Evolutionary conservation across 768 basidiomycete genomes (phyloP).

Genomic region (Rhizopogon vinicolor): DNA sequence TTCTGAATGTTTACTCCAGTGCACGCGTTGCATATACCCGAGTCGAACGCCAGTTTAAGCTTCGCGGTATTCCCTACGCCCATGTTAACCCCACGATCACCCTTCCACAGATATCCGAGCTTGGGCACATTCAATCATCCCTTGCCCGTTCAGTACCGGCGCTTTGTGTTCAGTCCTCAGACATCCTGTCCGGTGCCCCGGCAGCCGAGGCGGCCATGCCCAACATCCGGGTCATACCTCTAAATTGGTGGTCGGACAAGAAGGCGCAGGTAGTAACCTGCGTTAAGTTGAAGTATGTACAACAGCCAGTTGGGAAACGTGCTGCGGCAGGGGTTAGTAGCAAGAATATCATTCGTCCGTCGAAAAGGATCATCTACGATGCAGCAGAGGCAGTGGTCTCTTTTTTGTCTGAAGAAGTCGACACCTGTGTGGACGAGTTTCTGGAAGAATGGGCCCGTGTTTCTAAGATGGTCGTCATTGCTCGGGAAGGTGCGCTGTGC

Average conservation of each 20-base stretch:
- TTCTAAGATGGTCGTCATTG: slow-evolving; percentile 92
- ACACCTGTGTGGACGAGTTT: slow-evolving; percentile 87
- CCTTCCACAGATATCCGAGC: slow-evolving; percentile 36
- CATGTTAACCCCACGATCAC: slow-evolving; percentile 60
- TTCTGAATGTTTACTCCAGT: slow-evolving; percentile 31
- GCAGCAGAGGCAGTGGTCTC: slow-evolving; percentile 85
- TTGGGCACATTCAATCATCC: slow-evolving; percentile 62
- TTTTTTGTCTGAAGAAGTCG: slow-evolving; percentile 82
- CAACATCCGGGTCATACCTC: slow-evolving; percentile 82
- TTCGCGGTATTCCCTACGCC: slow-evolving; percentile 71
- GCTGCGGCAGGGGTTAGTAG: slow-evolving; percentile 48
- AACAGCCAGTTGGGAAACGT: slow-evolving; percentile 74
- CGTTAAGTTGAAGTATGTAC: slow-evolving; percentile 87
- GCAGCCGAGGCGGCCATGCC: slow-evolving; percentile 92
- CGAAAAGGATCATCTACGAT: slow-evolving; percentile 87
- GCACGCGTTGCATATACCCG: slow-evolving; percentile 89
- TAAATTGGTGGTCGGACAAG: slow-evolving; percentile 89
- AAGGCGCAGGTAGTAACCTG: slow-evolving; percentile 82
- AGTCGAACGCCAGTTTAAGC: slow-evolving; percentile 84
- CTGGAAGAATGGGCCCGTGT: slow-evolving; percentile 90
- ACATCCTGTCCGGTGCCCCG: slow-evolving; percentile 78
- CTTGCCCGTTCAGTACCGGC: slow-evolving; percentile 77
- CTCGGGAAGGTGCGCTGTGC: slow-evolving; percentile 66
- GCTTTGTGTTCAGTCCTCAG: slow-evolving; percentile 75
- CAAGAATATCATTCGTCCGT: slow-evolving; percentile 67